phyloP scores from a whole-genome alignment of 192 early-diverging fungal genomes.

The Chytriomyces hyalinus region DNA sequence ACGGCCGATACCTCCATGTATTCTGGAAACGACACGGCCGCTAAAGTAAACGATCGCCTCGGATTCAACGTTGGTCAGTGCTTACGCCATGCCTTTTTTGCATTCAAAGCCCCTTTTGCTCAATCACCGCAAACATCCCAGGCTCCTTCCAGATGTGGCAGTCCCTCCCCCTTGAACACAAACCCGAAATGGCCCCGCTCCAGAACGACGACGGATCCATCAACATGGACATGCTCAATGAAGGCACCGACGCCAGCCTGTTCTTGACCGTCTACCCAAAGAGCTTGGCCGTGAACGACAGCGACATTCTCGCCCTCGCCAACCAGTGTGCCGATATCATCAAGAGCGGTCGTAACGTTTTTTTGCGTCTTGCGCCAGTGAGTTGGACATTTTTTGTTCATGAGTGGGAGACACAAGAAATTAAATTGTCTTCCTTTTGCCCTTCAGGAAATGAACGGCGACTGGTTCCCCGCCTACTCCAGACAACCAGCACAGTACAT shows the following conservation, averaged over 20 bases:
- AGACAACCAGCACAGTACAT: conserved; percentile 4
- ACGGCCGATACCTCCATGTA: background rate
- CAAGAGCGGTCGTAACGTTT: conserved; percentile 12
- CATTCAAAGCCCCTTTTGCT: background rate
- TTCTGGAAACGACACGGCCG: conserved; percentile 15
- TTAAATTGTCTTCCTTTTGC: background rate
- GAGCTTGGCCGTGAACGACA: conserved; percentile 6
- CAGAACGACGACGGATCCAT: conserved; percentile 8
- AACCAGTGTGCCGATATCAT: conserved; percentile 24
- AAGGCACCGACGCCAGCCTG: conserved; percentile 27
- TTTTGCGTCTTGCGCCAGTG: conserved; percentile 24
- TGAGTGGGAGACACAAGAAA: background rate
- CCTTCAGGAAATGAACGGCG: background rate
- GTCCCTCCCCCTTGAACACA: background rate
- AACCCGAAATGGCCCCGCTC: background rate
- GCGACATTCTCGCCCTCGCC: conserved; percentile 8
- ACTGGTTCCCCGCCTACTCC: conserved; percentile 30
- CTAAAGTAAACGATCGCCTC: conserved; percentile 16
- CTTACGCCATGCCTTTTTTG: background rate
- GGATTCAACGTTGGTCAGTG: conserved; percentile 27
- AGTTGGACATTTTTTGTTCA: conserved; percentile 21
- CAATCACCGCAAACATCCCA: background rate
- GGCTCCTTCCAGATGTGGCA: conserved; percentile 29
- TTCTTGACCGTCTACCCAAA: conserved; percentile 36
- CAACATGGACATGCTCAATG: conserved; percentile 31